Evolutionary conservation across 2,329 filamentous ascomycete species (phyloP).

Genomic region (Hypoxylon sp.): DNA sequence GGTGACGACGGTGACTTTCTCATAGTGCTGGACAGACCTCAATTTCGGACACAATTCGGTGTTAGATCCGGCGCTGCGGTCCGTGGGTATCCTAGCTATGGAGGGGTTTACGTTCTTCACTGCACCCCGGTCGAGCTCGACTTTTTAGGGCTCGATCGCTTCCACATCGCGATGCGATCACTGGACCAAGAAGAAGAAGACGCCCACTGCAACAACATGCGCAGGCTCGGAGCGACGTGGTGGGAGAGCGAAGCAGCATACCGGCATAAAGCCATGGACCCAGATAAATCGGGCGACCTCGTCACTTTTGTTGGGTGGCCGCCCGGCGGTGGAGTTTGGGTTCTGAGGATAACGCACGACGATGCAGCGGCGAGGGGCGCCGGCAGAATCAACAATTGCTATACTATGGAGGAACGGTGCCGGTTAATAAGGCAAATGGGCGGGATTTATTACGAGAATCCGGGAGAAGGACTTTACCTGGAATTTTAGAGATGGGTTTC

Average conservation of each 20-base stretch:
- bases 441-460: conserved; percentile 34
- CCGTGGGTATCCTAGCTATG: conserved; percentile 37
- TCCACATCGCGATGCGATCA: conserved; percentile 40
- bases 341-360: conserved; percentile 35
- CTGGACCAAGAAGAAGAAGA: conserved; percentile 36
- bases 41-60: conserved; percentile 38
- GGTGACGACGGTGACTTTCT: conserved; percentile 38
- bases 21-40: conserved; percentile 33
- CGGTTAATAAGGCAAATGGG: conserved; percentile 36
- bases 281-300: conserved; percentile 25
- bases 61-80: conserved; percentile 38
- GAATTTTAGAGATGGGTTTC: conserved; percentile 16
- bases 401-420: conserved; percentile 39
- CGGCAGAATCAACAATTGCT: conserved; percentile 38
- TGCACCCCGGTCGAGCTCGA: conserved; percentile 39
- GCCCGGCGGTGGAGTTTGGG: conserved; percentile 35
- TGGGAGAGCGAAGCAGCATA: conserved; percentile 39
- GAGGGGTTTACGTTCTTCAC: conserved; percentile 38
- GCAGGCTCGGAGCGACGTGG: conserved; percentile 40
- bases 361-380: conserved; percentile 34
- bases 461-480: conserved; percentile 35
- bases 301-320: conserved; percentile 39
- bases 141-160: conserved; percentile 38
- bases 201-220: conserved; percentile 35
- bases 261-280: conserved; percentile 29